Evolutionary conservation across 108 stramenopile genomes (phyloP), one percentile per base, ranked within the genome.

Genomic region (Cyclotella distinguenda): DNA sequence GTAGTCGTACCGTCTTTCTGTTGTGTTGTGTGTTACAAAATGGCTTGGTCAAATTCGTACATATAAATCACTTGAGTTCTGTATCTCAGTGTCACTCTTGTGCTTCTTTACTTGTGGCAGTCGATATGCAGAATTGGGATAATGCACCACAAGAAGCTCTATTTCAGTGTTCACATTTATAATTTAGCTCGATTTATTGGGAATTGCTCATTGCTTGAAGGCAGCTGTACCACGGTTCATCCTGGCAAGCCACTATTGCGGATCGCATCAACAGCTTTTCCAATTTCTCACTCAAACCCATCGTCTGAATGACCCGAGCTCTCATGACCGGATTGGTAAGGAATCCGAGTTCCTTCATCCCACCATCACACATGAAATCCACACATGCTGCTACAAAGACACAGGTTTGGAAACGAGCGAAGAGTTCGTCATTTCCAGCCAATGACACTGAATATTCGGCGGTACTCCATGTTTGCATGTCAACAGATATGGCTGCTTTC

Each of bases 401-500:
- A 44, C 64, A 65, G 1, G 35, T 43, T 28, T 51, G 27, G 11
- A 35, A 56, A 26, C 54, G 39, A 40, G 28, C 21, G 26, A 72
- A 25, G n/a, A 44, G 44, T 11, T 64, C 54, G 27, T 65, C 56
- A 15, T 65, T 40, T 9, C 72, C 72, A 9, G 60, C 55, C 23
- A 74, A 55, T 26, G 72, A 33, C 40, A 32, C 43, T 43, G 27
- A 34, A 49, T 48, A 65, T 21, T 66, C 72, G n/a, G n/a, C 6
- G 56, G 60, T n/a, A 56, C 53, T 51, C 72, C 72, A 74, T 28
- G 10, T 51, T 32, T 58, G 35, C 48, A 74, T 74, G 19, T 74
- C 72, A 22, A 32, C 48, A 27, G 59, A 36, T 26, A 74, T 65
- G 0, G 42, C 47, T 43, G 64, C 64, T 45, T 60, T 42, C 72